Conservation (phyloP, 108 stramenopile species). For the Nannochloropsis oceanica region DNA sequence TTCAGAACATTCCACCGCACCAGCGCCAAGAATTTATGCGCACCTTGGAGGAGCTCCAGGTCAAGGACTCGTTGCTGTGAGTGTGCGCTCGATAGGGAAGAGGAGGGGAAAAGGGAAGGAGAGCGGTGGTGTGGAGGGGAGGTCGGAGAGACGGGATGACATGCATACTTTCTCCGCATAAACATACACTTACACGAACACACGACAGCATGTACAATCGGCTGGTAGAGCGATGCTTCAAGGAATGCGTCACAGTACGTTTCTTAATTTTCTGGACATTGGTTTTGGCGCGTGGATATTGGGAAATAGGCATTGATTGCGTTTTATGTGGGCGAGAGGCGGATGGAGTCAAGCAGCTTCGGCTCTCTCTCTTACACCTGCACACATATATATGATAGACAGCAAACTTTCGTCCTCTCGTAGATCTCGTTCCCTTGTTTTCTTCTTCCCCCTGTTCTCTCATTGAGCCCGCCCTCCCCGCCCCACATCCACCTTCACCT, state of each 20-base stretch:
- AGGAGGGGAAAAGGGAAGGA: neutral
- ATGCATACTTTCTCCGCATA: neutral
- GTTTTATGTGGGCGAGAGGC: too few relatives aligned
- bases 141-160: neutral
- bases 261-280: neutral
- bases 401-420: too few relatives aligned
- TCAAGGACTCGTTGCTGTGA: neutral
- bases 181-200: neutral
- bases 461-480: neutral
- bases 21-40: neutral
- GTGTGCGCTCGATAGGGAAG: neutral
- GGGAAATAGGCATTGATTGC: too few relatives aligned
- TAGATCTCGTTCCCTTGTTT: too few relatives aligned
- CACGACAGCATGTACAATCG: neutral
- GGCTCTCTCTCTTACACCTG: too few relatives aligned
- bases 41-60: neutral
- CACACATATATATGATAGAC: too few relatives aligned
- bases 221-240: neutral
- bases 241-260: neutral
- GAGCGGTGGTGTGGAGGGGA: neutral
- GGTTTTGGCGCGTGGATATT: too few relatives aligned
- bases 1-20: neutral
- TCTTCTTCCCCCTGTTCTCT: neutral
- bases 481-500: neutral
- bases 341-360: too few relatives aligned